Percentiles rank a stretch among this genome's conserved stretches.
phyloP scores from a whole-genome alignment of 495 filamentous ascomycete genomes.

The Lichina pygmaea region DNA sequence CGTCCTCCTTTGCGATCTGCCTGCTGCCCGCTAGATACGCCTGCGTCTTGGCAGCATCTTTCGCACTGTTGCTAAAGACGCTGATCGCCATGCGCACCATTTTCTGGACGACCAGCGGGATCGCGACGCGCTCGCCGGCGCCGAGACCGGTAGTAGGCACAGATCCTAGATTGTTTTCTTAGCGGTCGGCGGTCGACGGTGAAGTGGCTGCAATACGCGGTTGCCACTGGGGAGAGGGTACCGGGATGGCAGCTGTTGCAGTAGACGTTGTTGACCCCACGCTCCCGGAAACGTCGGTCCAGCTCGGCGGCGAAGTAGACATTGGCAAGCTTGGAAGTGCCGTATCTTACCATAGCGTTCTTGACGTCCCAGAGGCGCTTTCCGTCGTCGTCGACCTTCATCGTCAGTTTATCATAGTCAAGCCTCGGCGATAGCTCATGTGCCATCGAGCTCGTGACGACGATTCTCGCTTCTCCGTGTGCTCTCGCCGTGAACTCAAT shows the following conservation, averaged over 20 bases:
- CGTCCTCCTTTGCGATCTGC: slow-evolving; percentile 3
- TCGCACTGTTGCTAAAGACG: slow-evolving; percentile 2
- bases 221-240: not conserved
- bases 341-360: slow-evolving; percentile 2
- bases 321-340: slow-evolving; percentile 3
- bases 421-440: slow-evolving; percentile 2
- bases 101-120: not conserved
- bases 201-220: not conserved
- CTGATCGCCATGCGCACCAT: not conserved
- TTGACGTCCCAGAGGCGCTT: slow-evolving; percentile 1
- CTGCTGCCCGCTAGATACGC: slow-evolving; percentile 4
- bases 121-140: not conserved
- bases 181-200: not conserved
- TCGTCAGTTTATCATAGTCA: slow-evolving; percentile 4
- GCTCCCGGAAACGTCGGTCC: slow-evolving; percentile 1
- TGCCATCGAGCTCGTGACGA: slow-evolving; percentile 5
- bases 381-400: slow-evolving; percentile 1
- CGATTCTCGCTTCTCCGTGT: slow-evolving; percentile 4
- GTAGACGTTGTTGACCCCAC: slow-evolving; percentile 3
- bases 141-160: not conserved
- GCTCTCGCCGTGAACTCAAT: not conserved
- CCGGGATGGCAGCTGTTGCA: slow-evolving; percentile 7
- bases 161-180: not conserved
- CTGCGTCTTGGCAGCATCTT: slow-evolving; percentile 7
- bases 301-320: slow-evolving; percentile 5